These are phyloP conservation scores for Beverwykella pulmonaria DNA, from an alignment of 495 filamentous ascomycete genomes.

Conservation along the genomic window DNA sequence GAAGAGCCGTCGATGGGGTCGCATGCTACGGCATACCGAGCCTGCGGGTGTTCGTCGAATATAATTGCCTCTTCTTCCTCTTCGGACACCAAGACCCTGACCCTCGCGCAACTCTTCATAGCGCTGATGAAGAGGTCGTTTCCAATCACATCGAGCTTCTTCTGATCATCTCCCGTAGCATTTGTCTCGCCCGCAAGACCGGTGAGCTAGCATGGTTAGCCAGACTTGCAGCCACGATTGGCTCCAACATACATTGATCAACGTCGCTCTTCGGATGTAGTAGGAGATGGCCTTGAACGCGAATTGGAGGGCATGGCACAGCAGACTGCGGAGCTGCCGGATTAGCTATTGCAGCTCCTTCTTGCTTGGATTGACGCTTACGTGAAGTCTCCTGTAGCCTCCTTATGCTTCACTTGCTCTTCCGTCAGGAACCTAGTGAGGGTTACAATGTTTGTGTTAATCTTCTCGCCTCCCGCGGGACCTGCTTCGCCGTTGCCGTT, in stretches of 20 bases:
- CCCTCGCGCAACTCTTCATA: conserved; percentile 89
- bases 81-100: conserved; percentile 88
- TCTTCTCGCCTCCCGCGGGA: conserved; percentile 64
- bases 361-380: conserved; percentile 49
- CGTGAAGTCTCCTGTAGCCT: conserved; percentile 98
- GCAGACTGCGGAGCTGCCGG: conserved; percentile 59
- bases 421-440: conserved; percentile 94
- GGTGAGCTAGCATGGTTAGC: conserved; percentile 57
- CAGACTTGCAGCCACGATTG: background rate
- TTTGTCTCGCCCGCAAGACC: conserved; percentile 95
- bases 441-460: conserved; percentile 95
- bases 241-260: conserved; percentile 69
- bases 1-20: conserved; percentile 98
- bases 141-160: conserved; percentile 98
- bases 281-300: conserved; percentile 99
- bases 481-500: conserved; percentile 46
- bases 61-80: conserved; percentile 91
- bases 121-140: conserved; percentile 96
- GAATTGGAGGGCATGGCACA: conserved; percentile 98
- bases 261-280: conserved; percentile 96
- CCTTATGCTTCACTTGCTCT: conserved; percentile 88
- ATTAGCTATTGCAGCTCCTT: conserved; percentile 3
- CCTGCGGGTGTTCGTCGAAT: conserved; percentile 76
- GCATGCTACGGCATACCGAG: conserved; percentile 93
- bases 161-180: conserved; percentile 95